Evolutionary conservation across 2,329 filamentous ascomycete species (phyloP).

Genomic region (Xylaria digitata): DNA sequence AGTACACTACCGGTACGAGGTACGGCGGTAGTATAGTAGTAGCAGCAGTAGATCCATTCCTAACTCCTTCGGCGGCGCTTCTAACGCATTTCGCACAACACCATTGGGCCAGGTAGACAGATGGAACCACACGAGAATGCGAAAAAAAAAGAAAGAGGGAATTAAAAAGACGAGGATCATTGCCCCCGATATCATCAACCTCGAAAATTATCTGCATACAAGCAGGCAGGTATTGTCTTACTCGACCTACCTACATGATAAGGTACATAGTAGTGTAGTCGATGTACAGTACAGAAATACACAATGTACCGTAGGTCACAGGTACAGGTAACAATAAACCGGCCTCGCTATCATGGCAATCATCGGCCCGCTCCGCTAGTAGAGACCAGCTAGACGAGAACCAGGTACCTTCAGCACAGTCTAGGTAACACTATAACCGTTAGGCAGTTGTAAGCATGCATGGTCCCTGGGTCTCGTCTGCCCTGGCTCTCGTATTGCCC

Average conservation of each 20-base stretch:
- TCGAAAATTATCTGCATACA: neutral
- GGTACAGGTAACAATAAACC: neutral
- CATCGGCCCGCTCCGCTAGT: too few species aligned
- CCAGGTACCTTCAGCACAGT: neutral
- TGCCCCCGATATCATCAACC: neutral
- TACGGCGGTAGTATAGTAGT: neutral
- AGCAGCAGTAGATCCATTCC: neutral
- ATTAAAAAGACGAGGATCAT: neutral
- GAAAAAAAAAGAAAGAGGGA: conserved; percentile 11
- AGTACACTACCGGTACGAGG: too few species aligned
- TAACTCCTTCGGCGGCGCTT: neutral
- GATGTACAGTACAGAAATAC: too few species aligned
- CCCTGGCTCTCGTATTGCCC: conserved; percentile 30
- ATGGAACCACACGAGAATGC: conserved; percentile 6
- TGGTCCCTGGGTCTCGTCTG: conserved; percentile 2
- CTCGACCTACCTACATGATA: too few species aligned
- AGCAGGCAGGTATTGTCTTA: neutral
- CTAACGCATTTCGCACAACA: neutral
- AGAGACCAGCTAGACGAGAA: too few species aligned
- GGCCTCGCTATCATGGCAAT: neutral
- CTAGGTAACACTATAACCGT: too few species aligned
- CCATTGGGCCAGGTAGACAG: conserved; percentile 16
- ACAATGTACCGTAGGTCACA: too few species aligned
- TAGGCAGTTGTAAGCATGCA: conserved; percentile 13
- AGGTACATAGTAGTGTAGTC: too few species aligned